phyloP scores from a whole-genome alignment of 495 filamentous ascomycete species.

The Neurospora sp. region DNA sequence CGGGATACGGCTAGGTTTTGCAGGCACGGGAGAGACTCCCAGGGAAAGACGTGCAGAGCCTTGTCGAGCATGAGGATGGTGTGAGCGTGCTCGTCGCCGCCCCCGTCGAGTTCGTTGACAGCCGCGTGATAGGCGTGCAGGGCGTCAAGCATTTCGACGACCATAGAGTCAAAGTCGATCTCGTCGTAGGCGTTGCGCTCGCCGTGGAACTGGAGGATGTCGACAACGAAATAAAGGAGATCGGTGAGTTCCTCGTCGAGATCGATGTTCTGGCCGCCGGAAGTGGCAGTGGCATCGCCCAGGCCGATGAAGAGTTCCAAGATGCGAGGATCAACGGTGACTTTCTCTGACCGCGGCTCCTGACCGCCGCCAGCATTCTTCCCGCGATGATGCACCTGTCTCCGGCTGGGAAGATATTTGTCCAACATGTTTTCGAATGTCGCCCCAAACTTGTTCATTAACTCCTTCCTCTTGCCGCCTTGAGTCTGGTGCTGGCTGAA shows the following conservation, averaged over 20 bases:
- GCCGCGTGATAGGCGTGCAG: constrained; percentile 63
- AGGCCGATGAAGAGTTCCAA: constrained; percentile 82
- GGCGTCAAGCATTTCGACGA: constrained; percentile 72
- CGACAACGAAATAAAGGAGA: constrained; percentile 88
- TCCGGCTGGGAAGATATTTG: constrained; percentile 83
- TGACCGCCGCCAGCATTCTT: constrained; percentile 24
- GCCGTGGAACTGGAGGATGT: constrained; percentile 93
- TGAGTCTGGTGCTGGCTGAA: constrained; percentile 55
- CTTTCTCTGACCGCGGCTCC: constrained; percentile 14
- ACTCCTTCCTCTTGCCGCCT: constrained; percentile 38
- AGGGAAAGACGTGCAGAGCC: constrained; percentile 78
- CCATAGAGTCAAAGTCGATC: constrained; percentile 88
- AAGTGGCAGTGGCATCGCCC: constrained; percentile 52
- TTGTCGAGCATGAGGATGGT: constrained; percentile 93
- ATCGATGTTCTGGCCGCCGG: constrained; percentile 43
- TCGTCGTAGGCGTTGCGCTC: constrained; percentile 97
- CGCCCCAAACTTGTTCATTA: constrained; percentile 61
- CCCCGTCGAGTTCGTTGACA: constrained; percentile 26
- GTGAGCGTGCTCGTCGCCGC: constrained; percentile 43
- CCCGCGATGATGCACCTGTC: constrained; percentile 35
- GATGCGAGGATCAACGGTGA: constrained; percentile 65
- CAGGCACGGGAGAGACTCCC: constrained; percentile 89
- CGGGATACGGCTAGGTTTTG: constrained; percentile 69
- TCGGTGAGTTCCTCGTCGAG: constrained; percentile 80
- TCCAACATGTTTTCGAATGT: constrained; percentile 75